These are phyloP conservation scores for Mollisia scopiformis DNA, from an alignment of 2,329 filamentous ascomycete species.

Conservation along the genomic window DNA sequence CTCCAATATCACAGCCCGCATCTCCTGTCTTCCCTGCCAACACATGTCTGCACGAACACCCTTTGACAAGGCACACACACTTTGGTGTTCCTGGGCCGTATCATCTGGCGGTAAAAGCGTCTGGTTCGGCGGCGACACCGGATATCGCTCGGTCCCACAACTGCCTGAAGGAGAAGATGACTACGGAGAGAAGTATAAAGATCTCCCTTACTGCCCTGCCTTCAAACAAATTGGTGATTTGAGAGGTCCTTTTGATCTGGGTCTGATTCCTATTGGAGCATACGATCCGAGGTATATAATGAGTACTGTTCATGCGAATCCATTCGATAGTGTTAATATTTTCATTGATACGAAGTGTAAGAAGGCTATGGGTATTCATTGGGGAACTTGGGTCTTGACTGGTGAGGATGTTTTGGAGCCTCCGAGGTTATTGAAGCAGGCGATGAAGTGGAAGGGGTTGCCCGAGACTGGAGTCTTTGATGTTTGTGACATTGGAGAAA, in stretches of 20 bases:
- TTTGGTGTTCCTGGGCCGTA: slow-evolving; percentile 90
- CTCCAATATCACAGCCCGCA: slow-evolving; percentile 66
- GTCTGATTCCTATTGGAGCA: slow-evolving; percentile 90
- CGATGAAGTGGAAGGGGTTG: slow-evolving; percentile 68
- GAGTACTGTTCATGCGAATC: slow-evolving; percentile 83
- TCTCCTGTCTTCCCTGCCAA: slow-evolving; percentile 84
- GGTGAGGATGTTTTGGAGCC: slow-evolving; percentile 86
- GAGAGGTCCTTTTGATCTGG: slow-evolving; percentile 86
- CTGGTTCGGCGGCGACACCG: slow-evolving; percentile 90
- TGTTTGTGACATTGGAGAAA: slow-evolving; percentile 83
- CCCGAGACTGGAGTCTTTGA: slow-evolving; percentile 77
- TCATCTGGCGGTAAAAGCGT: slow-evolving; percentile 75
- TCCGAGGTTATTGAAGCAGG: slow-evolving; percentile 71
- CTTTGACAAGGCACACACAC: slow-evolving; percentile 70
- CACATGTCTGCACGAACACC: slow-evolving; percentile 72
- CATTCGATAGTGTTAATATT: slow-evolving; percentile 86
- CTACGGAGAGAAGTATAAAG: slow-evolving; percentile 67
- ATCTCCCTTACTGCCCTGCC: slow-evolving; percentile 76
- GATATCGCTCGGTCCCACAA: slow-evolving; percentile 69
- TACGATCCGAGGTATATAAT: slow-evolving; percentile 76
- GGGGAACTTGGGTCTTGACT: slow-evolving; percentile 82
- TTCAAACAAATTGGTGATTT: slow-evolving; percentile 82
- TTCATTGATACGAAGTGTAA: slow-evolving; percentile 82
- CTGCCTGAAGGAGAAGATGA: slow-evolving; percentile 68
- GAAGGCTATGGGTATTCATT: slow-evolving; percentile 84